Conservation (phyloP, 75 land plant species). For the Cryptomeria japonica region DNA sequence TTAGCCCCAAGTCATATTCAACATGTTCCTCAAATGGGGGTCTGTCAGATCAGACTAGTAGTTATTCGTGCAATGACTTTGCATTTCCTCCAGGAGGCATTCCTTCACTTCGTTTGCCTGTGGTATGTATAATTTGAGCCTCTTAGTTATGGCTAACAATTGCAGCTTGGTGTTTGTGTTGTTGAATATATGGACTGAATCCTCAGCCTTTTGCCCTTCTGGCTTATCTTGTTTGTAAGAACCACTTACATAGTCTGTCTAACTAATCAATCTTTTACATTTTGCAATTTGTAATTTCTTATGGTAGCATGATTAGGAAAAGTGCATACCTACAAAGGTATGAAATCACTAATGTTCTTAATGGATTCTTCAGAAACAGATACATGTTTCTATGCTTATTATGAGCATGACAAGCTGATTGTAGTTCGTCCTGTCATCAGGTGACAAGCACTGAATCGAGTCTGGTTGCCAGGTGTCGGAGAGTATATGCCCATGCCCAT, state of each 20-base stretch:
- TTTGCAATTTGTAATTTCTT: background rate
- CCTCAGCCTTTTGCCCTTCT: background rate
- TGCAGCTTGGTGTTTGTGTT: background rate
- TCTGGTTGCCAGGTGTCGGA: conserved; percentile 75
- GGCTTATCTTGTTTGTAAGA: background rate
- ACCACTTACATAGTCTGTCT: background rate
- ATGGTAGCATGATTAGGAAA: conserved; percentile 1
- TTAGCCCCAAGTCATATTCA: conserved; percentile 17
- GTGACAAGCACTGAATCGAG: conserved; percentile 73
- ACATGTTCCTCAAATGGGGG: conserved; percentile 54
- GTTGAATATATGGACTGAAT: background rate
- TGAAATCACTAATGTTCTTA: background rate
- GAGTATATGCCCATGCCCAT: conserved; percentile 92
- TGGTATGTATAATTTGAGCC: conserved; percentile 70
- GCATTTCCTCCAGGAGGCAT: conserved; percentile 78
- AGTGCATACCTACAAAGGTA: background rate
- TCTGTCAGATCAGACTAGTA: conserved; percentile 26
- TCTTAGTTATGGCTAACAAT: background rate
- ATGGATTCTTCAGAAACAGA: background rate
- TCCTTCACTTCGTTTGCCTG: conserved; percentile 80
- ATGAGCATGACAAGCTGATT: background rate
- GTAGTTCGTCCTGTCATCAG: conserved; percentile 25
- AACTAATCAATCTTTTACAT: background rate
- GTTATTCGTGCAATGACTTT: conserved; percentile 43
- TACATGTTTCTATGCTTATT: background rate